Evolutionary conservation across 2,329 filamentous ascomycete genomes (phyloP).

Genomic region (Pseudofabraea citricarpa): DNA sequence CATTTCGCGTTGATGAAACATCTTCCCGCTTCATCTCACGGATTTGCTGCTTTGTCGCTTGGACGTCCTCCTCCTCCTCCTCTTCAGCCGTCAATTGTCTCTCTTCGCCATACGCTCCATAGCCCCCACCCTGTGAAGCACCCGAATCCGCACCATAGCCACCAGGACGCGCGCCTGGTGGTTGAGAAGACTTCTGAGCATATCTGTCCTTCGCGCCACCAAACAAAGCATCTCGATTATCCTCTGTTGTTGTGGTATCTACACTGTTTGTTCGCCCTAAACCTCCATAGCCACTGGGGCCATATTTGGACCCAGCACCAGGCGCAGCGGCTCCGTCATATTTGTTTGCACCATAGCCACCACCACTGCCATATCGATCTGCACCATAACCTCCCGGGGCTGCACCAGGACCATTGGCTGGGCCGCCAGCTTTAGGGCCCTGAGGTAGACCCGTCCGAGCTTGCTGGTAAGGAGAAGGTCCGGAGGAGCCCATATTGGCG

Average conservation of each 20-base stretch:
- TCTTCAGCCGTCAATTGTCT: conserved; percentile 76
- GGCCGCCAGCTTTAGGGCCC: conserved; percentile 28
- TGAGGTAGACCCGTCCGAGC: conserved; percentile 24
- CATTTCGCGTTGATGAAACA: conserved; percentile 66
- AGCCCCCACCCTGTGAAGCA: conserved; percentile 22
- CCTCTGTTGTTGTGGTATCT: conserved; percentile 38
- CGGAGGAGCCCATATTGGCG: conserved; percentile 39
- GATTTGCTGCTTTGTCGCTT: conserved; percentile 70
- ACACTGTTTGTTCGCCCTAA: conserved; percentile 43
- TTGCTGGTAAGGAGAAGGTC: conserved; percentile 38
- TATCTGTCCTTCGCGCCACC: conserved; percentile 30
- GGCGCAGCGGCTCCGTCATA: no score
- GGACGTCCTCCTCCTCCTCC: conserved; percentile 68
- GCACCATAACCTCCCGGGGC: conserved; percentile 38
- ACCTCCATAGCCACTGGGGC: conserved; percentile 57
- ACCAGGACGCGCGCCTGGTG: conserved; percentile 17
- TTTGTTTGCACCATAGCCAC: conserved; percentile 48
- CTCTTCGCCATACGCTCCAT: conserved; percentile 59
- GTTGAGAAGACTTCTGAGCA: conserved; percentile 18
- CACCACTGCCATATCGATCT: conserved; percentile 46
- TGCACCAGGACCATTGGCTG: conserved; percentile 33
- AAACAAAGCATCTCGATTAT: conserved; percentile 60
- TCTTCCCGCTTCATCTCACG: conserved; percentile 73
- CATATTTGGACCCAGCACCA: conserved; percentile 34
- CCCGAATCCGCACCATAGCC: conserved; percentile 22